Percentiles rank a stretch among this genome's conserved stretches.
phyloP scores from a whole-genome alignment of 306 rosid genomes.

The Ammopiptanthus mongolicus region DNA sequence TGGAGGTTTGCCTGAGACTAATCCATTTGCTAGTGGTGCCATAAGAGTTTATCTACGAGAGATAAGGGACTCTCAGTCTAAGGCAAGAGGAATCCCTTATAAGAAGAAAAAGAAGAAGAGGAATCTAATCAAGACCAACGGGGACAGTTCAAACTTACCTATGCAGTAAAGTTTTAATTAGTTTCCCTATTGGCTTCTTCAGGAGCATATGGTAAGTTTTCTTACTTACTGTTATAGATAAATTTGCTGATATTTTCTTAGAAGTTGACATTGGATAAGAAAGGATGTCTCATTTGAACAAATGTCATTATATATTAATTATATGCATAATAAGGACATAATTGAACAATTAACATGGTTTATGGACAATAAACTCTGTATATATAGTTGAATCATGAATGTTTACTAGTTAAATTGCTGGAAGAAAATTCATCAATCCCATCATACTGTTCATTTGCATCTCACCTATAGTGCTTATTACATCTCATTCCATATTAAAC shows the following conservation, averaged over 20 bases:
- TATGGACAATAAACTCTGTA: neutral
- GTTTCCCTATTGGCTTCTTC: constrained; percentile 15
- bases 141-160: constrained; percentile 36
- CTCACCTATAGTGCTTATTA: neutral
- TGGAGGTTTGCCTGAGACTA: constrained; percentile 82
- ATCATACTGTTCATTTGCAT: neutral
- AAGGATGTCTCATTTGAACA: neutral
- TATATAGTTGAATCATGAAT: constrained; percentile 7
- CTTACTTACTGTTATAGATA: neutral
- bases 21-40: constrained; percentile 73
- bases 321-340: neutral
- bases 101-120: constrained; percentile 79
- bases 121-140: constrained; percentile 23
- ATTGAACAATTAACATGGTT: neutral
- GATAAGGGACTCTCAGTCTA: constrained; percentile 75
- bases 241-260: neutral
- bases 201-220: constrained; percentile 29
- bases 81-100: constrained; percentile 84
- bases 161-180: constrained; percentile 15
- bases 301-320: neutral
- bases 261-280: constrained; percentile 3
- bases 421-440: constrained; percentile 1
- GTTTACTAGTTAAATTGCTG: neutral
- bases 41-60: constrained; percentile 72
- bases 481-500: constrained; percentile 27